Conservation (phyloP, 495 filamentous ascomycete species). For the Penicillium riverlandense region DNA sequence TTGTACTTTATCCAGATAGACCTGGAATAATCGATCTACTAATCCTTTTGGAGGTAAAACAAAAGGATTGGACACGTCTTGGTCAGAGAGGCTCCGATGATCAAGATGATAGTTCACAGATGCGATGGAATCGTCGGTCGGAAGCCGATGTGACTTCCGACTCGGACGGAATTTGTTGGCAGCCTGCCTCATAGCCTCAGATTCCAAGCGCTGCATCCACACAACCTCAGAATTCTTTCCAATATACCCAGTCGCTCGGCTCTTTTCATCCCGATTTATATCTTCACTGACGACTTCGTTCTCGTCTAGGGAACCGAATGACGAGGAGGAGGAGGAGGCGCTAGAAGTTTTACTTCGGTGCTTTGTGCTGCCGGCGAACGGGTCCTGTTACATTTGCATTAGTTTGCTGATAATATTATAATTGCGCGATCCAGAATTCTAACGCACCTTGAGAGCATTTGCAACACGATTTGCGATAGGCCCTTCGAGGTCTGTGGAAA, state of each 20-base stretch:
- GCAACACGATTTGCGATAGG: too few species aligned
- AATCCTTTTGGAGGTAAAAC: constrained; percentile 45
- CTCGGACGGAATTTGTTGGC: constrained; percentile 1
- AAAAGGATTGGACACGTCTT: constrained; percentile 43
- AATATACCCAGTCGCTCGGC: constrained; percentile 53
- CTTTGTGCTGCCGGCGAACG: constrained; percentile 24
- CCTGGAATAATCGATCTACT: constrained; percentile 48
- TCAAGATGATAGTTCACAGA: constrained; percentile 53
- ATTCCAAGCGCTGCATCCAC: constrained; percentile 50
- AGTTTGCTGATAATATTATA: constrained; percentile 5
- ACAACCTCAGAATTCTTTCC: constrained; percentile 59
- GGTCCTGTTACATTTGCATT: too few species aligned
- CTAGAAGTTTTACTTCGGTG: constrained; percentile 5
- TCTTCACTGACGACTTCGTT: constrained; percentile 58
- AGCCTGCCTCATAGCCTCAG: constrained; percentile 9
- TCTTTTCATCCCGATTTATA: constrained; percentile 41
- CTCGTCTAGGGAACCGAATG: constrained; percentile 54
- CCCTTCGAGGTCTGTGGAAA: too few species aligned
- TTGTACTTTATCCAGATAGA: constrained; percentile 36
- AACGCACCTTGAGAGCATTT: too few species aligned
- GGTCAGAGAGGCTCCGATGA: constrained; percentile 43
- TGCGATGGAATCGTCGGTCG: constrained; percentile 14
- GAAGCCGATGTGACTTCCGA: not conserved
- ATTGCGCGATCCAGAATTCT: too few species aligned
- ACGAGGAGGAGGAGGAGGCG: constrained; percentile 34